Evolutionary conservation across 1,284 basidiomycete genomes (phyloP), one percentile per base, ranked within the genome.

Genomic region (Pholiota adiposa): DNA sequence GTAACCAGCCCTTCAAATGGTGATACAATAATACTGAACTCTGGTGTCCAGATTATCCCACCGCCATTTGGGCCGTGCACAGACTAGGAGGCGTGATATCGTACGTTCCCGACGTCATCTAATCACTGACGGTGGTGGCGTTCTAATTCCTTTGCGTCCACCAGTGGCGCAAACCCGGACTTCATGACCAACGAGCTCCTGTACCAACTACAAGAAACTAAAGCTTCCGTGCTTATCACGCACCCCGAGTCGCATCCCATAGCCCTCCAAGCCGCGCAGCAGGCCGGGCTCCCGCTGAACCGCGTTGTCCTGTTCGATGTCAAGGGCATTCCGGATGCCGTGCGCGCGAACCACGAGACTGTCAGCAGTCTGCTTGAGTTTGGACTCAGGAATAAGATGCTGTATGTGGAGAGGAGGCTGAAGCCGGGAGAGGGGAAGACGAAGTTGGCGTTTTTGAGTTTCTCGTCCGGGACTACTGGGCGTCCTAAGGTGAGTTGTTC

Each of bases 391-490:
- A 65, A 70, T 41, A 67, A 73, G 34, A 66, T 64, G 4, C 58
- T 68, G 51, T 81, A 81, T 57, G 57, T 70, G 31, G 83, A 85
- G 64, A 71, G 70, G 40, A 75, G 52, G 57, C 73, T 94, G 51
- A 69, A 65, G 5, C 79, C 81, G 0, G 90, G 89, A 4, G 91
- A 92, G 71, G 87, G 75, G 21, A 85, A 79, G 73, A 86, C 82
- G 12, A 93, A 89, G 68, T 68, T 93, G 2, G 92, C 92, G 0
- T 84, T 92, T 63, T 74, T 92, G 52, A 86, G 80, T 64, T 92
- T 93, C 70, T 91, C 89, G 0, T 90, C 87, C 52, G 92, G 92
- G 21, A 80, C 79, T 0, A 80, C 78, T 6, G 79, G 78, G 4
- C 75, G 70, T 43, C 77, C 77, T 7, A 78, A 79, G 72, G 77